These are phyloP conservation scores for Podospora pseudocomata DNA, from an alignment of 495 filamentous ascomycete genomes.

Conservation along the genomic window DNA sequence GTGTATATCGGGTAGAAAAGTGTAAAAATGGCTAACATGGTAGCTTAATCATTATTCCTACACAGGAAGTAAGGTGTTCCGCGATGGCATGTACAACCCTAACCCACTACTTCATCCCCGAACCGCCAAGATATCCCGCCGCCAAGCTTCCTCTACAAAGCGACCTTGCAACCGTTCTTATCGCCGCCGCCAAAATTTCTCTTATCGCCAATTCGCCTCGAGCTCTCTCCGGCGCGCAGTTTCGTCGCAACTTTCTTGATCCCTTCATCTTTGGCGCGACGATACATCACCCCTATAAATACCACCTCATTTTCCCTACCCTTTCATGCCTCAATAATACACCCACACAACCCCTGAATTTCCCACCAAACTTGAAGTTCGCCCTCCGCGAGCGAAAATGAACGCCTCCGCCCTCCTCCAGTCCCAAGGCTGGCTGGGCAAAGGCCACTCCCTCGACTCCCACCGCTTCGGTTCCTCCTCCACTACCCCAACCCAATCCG, in stretches of 20 bases:
- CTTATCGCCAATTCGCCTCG: constrained; percentile 10
- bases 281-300: not conserved
- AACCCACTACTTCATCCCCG: not conserved
- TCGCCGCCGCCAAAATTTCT: constrained; percentile 8
- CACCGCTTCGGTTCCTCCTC: not conserved
- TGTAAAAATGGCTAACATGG: not conserved
- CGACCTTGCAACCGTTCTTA: not conserved
- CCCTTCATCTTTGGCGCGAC: not conserved
- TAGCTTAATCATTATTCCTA: too few relatives aligned
- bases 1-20: not conserved
- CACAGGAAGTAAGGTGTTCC: too few relatives aligned
- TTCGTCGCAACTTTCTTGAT: not conserved
- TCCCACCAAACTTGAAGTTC: not conserved
- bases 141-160: not conserved
- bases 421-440: constrained; percentile 74
- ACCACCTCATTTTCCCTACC: not conserved
- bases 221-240: not conserved
- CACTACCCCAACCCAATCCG: constrained; percentile 25
- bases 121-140: not conserved
- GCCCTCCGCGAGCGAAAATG: constrained; percentile 17
- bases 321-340: not conserved
- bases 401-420: constrained; percentile 48
- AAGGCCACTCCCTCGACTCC: constrained; percentile 65
- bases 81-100: not conserved
- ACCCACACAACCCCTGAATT: not conserved